These are phyloP conservation scores for Fagopyrum tataricum DNA, from an alignment of 148 eudicot genomes.

Conservation along the genomic window DNA sequence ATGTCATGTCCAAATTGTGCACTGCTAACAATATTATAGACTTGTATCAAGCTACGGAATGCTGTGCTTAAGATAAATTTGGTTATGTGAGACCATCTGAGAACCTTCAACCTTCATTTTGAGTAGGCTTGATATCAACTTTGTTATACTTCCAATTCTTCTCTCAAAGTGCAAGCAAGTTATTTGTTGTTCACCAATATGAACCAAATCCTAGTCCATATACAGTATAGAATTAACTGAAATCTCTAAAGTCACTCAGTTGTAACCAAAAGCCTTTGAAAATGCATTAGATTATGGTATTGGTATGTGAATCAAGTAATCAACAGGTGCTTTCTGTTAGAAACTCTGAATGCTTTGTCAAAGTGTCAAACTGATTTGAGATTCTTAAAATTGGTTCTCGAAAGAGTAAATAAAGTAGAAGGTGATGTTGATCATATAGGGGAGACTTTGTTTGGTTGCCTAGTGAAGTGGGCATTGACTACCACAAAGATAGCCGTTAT, in stretches of 20 bases:
- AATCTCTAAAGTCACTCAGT: background rate
- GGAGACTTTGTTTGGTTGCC: background rate
- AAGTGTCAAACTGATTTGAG: background rate
- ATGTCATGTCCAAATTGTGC: background rate
- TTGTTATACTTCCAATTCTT: background rate
- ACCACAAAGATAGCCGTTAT: background rate
- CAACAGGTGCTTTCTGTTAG: too few species aligned
- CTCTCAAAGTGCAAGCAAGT: background rate
- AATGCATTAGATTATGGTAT: background rate
- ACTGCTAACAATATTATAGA: background rate
- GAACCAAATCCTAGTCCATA: background rate
- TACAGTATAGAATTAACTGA: background rate
- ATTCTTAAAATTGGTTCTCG: background rate
- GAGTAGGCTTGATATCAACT: background rate
- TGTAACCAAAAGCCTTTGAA: background rate
- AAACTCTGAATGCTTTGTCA: background rate
- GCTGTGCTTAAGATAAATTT: background rate
- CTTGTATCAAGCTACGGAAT: background rate
- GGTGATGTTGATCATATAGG: constrained; percentile 1
- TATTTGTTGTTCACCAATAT: background rate
- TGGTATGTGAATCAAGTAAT: too few species aligned
- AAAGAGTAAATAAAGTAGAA: background rate
- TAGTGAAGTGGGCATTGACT: background rate
- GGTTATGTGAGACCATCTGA: background rate
- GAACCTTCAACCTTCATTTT: background rate